Evolutionary conservation across 1,139 yeast genomes (phyloP), one percentile per base, ranked within the genome.

Genomic region (Pichia kudriavzevii): DNA sequence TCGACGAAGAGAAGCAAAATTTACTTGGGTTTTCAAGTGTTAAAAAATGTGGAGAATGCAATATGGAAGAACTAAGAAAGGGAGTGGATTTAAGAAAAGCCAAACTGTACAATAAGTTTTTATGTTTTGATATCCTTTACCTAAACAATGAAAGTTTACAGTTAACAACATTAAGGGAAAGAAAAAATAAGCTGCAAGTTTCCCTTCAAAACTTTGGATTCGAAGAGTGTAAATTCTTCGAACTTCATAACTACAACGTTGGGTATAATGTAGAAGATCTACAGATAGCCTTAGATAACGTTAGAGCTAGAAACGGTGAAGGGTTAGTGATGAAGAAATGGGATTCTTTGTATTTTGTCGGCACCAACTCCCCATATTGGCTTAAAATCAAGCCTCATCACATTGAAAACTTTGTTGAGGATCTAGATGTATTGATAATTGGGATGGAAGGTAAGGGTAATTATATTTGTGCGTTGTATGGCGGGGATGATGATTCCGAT

Each of bases 311-410:
- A 24, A 69, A 82, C 27, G 72, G 87, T 15, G 98, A 91, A 58
- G 98, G 98, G 0, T 61, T 91, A 7, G 72, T 91, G 39, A 60
- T 91, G 23, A 91, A 91, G 52, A 71, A 77, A 43, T 71, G 77
- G 0, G 59, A 62, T 6, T 69, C 82, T 12, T 61, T 58, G 15
- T 91, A 91, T 55, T 55, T 60, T 5, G 66, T 82, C 11, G 87
- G 76, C 15, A 68, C 67, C 31, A 61, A 88, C 36, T 67, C 68
- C 30, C 67, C 68, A 20, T 61, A 66, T 15, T 88, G 97, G 95
- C 63, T 84, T 19, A 91, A 91, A 51, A 72, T 88, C 2, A 91
- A 91, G 55, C 97, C 97, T 0, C 95, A 88, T 47, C 88, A 87
- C 53, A 63, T 87, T 40, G 81, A 77, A 40, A 85, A 81, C 36